Base-by-base conservation (phyloP, 2,329 filamentous ascomycete genomes). In the Aspergillus sp. region DNA sequence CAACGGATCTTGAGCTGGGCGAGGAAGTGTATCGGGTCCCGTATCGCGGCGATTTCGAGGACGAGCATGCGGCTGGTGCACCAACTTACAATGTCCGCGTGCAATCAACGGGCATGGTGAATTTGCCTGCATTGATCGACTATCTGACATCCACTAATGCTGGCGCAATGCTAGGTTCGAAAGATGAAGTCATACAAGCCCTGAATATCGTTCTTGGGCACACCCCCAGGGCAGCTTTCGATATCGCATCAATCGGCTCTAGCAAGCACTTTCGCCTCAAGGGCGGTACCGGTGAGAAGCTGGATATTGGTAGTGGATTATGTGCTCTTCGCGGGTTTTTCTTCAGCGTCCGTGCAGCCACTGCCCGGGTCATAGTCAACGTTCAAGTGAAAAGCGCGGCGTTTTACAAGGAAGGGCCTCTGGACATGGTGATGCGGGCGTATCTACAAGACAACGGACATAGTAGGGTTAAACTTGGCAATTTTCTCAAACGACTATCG, bases 241-340 rank as follows among this genome's bases (percentile, higher is more conserved):
- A 70, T 0, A 74, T 83, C 14, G 71, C 76, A 8, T 77, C 78
- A 0, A 74, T 82, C n/a, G 81, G 81, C 0, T 71, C 76, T 4
- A 87, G 85, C 68, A 82, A 80, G 45, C 80, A 81, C 56, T 86
- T 82, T 62, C 76, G 78, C 0, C 65, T 81, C 43, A 55, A 70
- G 12, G 68, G 63, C 0, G 66, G 64, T 3, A 61, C 64, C 4
- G 59, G 64, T 6, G 74, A 81, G 48, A 61, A 56, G 0, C 65
- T 67, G 3, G 65, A 76, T 27, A 76, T 88, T 2, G 78, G 77
- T 2, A 74, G 68, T 11, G 84, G 84, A 1, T 72, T 89, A 0
- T 75, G 82, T 46, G 84, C 84, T 0, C 69, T 86, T 4, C 79
- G 85, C 41, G 87, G 87, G 0, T 89, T 84, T 70, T 88, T 83